These are phyloP conservation scores for Bromus sterilis DNA, from an alignment of 176 grass and related monocot species.

Conservation along the genomic window DNA sequence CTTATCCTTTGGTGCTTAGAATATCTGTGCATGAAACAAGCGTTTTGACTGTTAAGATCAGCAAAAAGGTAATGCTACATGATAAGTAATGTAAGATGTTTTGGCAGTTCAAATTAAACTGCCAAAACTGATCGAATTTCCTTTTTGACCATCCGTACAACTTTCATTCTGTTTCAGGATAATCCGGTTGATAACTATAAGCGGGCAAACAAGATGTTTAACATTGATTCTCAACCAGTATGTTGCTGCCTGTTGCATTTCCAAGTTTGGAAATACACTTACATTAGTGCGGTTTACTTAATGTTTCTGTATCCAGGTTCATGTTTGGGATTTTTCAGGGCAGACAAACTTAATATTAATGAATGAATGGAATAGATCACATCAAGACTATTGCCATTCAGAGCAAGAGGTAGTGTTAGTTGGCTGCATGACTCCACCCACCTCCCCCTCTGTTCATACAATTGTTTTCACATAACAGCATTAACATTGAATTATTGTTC, in stretches of 20 bases:
- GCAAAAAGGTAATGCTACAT: conserved; percentile 63
- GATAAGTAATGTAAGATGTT: conserved; percentile 3
- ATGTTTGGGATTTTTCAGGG: conserved; percentile 98
- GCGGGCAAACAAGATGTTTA: conserved; percentile 86
- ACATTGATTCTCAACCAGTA: conserved; percentile 82
- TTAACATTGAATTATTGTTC: not conserved
- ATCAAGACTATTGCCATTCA: conserved; percentile 51
- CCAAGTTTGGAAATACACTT: conserved; percentile 31
- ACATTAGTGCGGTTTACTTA: conserved; percentile 36
- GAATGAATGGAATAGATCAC: conserved; percentile 86
- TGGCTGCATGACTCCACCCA: not conserved
- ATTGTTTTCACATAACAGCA: not conserved
- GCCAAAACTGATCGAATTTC: not conserved
- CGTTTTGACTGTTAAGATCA: conserved; percentile 75
- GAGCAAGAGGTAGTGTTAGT: conserved; percentile 78
- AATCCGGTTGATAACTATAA: conserved; percentile 87
- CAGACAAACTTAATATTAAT: conserved; percentile 97
- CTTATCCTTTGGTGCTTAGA: conserved; percentile 82
- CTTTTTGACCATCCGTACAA: conserved; percentile 12
- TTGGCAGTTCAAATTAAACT: too few species aligned
- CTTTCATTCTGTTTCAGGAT: conserved; percentile 60
- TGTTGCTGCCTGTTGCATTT: conserved; percentile 38
- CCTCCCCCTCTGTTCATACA: not conserved
- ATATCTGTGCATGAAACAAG: conserved; percentile 82
- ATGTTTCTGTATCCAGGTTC: conserved; percentile 73